A percentile compares a stretch with the other conserved stretches of the same genome.
Conservation (phyloP, 2,329 filamentous ascomycete species). For the Cercospora canescens region DNA sequence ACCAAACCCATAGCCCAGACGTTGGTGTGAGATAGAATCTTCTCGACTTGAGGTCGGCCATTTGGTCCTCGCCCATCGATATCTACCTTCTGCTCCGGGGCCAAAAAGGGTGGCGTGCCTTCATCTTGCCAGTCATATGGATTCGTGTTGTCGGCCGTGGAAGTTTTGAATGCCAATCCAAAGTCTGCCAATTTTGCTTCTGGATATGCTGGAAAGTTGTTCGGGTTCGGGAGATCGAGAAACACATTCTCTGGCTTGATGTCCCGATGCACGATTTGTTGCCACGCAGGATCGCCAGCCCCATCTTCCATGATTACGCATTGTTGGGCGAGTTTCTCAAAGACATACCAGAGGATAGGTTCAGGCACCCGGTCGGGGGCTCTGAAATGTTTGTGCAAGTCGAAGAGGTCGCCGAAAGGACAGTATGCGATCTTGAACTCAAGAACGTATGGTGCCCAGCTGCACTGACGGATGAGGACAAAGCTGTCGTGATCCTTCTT, state of each 20-base stretch:
- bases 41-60: background rate
- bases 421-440: slow-evolving; percentile 2
- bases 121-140: background rate
- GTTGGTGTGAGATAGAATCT: slow-evolving; percentile 1
- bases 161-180: slow-evolving; percentile 6
- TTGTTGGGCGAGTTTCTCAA: slow-evolving; percentile 14
- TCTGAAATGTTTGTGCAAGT: background rate
- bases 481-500: background rate
- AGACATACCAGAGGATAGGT: slow-evolving; percentile 17
- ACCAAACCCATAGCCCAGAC: slow-evolving; percentile 2
- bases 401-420: slow-evolving; percentile 3
- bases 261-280: slow-evolving; percentile 5
- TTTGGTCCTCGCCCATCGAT: background rate
- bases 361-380: background rate
- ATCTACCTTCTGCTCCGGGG: background rate
- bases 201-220: slow-evolving; percentile 3
- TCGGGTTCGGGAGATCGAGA: background rate
- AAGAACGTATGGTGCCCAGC: background rate
- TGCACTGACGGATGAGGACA: background rate
- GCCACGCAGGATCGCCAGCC: background rate
- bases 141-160: background rate
- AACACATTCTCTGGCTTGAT: slow-evolving; percentile 9
- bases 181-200: slow-evolving; percentile 5
- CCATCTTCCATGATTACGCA: slow-evolving; percentile 15
- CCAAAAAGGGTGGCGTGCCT: background rate